Percentiles rank a stretch among this genome's conserved stretches.
These are phyloP conservation scores for Graphium sp. DNA, from an alignment of 2,329 filamentous ascomycete genomes.

Conservation along the genomic window DNA sequence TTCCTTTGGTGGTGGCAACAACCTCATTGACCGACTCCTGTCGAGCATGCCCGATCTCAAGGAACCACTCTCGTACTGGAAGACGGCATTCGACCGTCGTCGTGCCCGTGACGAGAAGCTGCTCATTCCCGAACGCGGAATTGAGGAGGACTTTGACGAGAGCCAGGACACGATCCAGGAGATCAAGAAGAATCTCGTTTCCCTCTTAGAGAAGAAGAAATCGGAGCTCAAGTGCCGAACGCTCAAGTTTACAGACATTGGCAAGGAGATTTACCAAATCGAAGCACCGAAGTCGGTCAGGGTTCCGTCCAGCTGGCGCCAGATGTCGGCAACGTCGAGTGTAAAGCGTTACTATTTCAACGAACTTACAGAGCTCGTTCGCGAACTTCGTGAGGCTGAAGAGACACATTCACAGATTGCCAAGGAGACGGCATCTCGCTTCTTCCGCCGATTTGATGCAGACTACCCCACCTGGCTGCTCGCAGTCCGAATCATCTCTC, in stretches of 20 bases:
- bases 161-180: slow-evolving; percentile 63
- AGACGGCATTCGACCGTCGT: slow-evolving; percentile 72
- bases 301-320: slow-evolving; percentile 77
- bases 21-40: slow-evolving; percentile 72
- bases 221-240: slow-evolving; percentile 57
- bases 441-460: slow-evolving; percentile 77
- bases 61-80: slow-evolving; percentile 66
- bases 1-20: slow-evolving; percentile 58
- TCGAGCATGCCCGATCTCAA: slow-evolving; percentile 71
- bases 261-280: slow-evolving; percentile 94
- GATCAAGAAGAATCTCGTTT: slow-evolving; percentile 56
- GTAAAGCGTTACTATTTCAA: slow-evolving; percentile 91
- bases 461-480: slow-evolving; percentile 75
- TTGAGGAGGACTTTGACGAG: slow-evolving; percentile 82
- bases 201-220: slow-evolving; percentile 54
- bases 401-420: slow-evolving; percentile 86
- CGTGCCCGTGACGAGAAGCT: slow-evolving; percentile 67
- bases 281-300: slow-evolving; percentile 77
- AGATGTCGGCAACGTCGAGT: slow-evolving; percentile 85
- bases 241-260: slow-evolving; percentile 66
- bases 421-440: slow-evolving; percentile 67
- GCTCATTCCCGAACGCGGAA: slow-evolving; percentile 68
- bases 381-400: slow-evolving; percentile 81
- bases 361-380: slow-evolving; percentile 66
- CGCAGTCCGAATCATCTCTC: slow-evolving; percentile 77